These are phyloP conservation scores for Boletus hoseneyae DNA, from an alignment of 1,284 basidiomycete species.

Conservation along the genomic window DNA sequence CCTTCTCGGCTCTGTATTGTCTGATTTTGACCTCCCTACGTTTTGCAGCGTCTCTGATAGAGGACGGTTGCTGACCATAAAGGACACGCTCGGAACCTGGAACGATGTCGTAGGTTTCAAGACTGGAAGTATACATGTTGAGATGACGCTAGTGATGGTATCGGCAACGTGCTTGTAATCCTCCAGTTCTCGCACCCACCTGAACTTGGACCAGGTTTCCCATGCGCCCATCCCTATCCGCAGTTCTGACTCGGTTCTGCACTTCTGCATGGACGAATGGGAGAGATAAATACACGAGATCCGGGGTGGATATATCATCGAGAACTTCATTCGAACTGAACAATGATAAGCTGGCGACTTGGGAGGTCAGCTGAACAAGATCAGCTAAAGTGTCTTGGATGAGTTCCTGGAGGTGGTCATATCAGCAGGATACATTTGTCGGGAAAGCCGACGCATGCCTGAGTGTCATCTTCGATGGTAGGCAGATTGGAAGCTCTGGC, in stretches of 20 bases:
- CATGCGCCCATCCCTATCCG: constrained; percentile 58
- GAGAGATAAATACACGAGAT: constrained; percentile 79
- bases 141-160: constrained; percentile 49
- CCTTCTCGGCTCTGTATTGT: constrained; percentile 84
- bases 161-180: constrained; percentile 21
- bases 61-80: constrained; percentile 45
- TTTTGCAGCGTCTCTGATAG: constrained; percentile 60
- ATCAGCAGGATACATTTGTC: constrained; percentile 12
- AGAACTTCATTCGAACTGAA: constrained; percentile 86
- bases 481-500: constrained; percentile 45
- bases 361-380: constrained; percentile 47
- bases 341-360: constrained; percentile 60
- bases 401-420: constrained; percentile 45
- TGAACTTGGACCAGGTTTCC: constrained; percentile 53
- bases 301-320: constrained; percentile 80
- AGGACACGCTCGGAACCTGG: constrained; percentile 58
- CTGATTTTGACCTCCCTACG: constrained; percentile 84
- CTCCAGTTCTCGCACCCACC: constrained; percentile 42
- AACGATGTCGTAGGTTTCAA: constrained; percentile 72
- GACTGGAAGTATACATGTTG: constrained; percentile 49
- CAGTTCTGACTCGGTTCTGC: constrained; percentile 61
- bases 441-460: constrained; percentile 34
- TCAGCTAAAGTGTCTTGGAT: constrained; percentile 52
- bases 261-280: constrained; percentile 74
- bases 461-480: constrained; percentile 48